A percentile compares a stretch with the other conserved stretches of the same genome.
Evolutionary conservation across 2,329 filamentous ascomycete species (phyloP).

Genomic region (Ascochyta pisi): DNA sequence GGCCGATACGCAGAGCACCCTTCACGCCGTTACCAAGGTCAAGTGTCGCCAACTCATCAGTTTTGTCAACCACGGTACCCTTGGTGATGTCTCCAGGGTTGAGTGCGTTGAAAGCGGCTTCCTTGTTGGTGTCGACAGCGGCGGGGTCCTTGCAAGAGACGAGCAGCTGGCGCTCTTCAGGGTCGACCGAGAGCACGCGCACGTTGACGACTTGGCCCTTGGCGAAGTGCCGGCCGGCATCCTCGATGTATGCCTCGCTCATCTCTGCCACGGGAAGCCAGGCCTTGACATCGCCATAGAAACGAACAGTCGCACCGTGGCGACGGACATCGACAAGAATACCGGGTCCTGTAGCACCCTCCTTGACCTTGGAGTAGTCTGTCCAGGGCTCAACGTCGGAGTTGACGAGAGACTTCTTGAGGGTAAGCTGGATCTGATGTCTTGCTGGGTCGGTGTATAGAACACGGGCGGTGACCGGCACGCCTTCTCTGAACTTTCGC

Average conservation of each 20-base stretch:
- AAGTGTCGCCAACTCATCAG: constrained; percentile 60
- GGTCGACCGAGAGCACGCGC: constrained; percentile 81
- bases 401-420: constrained; percentile 95
- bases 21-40: constrained; percentile 80
- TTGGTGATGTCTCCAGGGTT: constrained; percentile 76
- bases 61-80: constrained; percentile 66
- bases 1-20: constrained; percentile 76
- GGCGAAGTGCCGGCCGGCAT: constrained; percentile 88
- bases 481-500: constrained; percentile 90
- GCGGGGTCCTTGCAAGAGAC: constrained; percentile 93
- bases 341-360: constrained; percentile 81
- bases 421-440: constrained; percentile 80
- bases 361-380: constrained; percentile 73
- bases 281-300: constrained; percentile 82
- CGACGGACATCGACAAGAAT: constrained; percentile 83
- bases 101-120: constrained; percentile 73
- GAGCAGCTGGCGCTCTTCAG: constrained; percentile 73
- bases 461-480: constrained; percentile 83
- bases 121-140: constrained; percentile 78
- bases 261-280: constrained; percentile 95
- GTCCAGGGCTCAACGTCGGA: constrained; percentile 82
- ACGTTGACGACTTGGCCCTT: constrained; percentile 90
- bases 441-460: constrained; percentile 78
- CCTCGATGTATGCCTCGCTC: constrained; percentile 94
- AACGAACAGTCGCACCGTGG: constrained; percentile 87